These are phyloP conservation scores for Ustilago curta DNA, from an alignment of 1,284 basidiomycete species.

Conservation along the genomic window DNA sequence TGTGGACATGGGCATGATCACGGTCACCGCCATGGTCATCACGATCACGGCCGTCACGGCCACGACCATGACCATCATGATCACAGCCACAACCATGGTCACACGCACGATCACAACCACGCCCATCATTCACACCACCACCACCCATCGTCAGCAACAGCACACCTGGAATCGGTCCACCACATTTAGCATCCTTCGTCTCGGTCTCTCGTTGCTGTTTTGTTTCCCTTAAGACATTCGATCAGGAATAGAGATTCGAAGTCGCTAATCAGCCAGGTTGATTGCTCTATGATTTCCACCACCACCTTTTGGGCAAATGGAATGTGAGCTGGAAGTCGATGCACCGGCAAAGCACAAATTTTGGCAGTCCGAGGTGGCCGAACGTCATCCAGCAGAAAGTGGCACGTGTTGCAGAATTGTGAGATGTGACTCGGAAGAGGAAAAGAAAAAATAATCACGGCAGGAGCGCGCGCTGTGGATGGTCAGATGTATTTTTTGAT, in stretches of 20 bases:
- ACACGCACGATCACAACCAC: constrained; percentile 4
- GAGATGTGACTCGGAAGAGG: constrained; percentile 16
- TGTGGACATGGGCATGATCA: constrained; percentile 24
- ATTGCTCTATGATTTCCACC: background rate
- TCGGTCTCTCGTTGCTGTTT: background rate
- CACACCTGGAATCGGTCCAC: background rate
- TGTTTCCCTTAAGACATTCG: background rate
- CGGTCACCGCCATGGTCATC: constrained; percentile 14
- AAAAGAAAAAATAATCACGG: too few relatives aligned
- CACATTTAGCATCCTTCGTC: background rate
- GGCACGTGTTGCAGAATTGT: background rate
- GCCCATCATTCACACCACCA: constrained; percentile 2
- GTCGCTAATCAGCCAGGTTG: background rate
- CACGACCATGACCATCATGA: constrained; percentile 18
- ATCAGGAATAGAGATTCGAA: background rate
- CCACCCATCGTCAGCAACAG: background rate
- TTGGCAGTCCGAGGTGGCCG: constrained; percentile 24
- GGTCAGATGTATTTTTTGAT: background rate
- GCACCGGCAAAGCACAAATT: constrained; percentile 34
- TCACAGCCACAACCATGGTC: constrained; percentile 13
- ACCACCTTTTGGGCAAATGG: too few relatives aligned
- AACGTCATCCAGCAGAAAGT: background rate
- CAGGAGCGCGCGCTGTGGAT: too few relatives aligned
- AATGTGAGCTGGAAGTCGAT: too few relatives aligned
- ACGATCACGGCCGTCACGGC: constrained; percentile 20